A percentile compares a stretch with the other conserved stretches of the same genome.
phyloP scores from a whole-genome alignment of 768 basidiomycete genomes.

The Boletus tylopilopsis region DNA sequence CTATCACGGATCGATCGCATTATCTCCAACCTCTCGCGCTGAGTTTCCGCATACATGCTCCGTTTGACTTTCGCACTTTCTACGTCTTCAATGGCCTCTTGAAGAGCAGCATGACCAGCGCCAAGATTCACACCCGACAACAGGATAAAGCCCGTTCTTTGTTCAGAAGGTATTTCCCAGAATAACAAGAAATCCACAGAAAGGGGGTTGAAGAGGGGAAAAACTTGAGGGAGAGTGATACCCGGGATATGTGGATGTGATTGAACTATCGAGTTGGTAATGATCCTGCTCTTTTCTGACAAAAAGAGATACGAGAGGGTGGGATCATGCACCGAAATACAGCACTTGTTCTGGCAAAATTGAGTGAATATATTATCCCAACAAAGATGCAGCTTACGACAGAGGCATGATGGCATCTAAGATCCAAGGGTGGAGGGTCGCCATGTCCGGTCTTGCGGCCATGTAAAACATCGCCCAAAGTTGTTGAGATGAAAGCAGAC shows the following conservation, averaged over 20 bases:
- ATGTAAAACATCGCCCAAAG: conserved; percentile 48
- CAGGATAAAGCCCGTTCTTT: conserved; percentile 58
- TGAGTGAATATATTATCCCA: not conserved
- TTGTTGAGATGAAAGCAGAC: conserved; percentile 46
- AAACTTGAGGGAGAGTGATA: conserved; percentile 51
- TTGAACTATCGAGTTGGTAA: conserved; percentile 33
- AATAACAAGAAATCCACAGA: conserved; percentile 70
- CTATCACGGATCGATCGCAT: conserved; percentile 62
- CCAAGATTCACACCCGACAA: conserved; percentile 61
- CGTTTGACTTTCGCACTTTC: conserved; percentile 66
- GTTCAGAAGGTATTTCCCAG: conserved; percentile 66
- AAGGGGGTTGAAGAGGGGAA: conserved; percentile 76
- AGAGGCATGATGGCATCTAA: conserved; percentile 47
- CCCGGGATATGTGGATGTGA: conserved; percentile 57
- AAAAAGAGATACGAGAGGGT: conserved; percentile 45
- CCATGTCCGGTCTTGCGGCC: conserved; percentile 39
- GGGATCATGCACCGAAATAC: conserved; percentile 18
- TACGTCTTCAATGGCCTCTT: conserved; percentile 54
- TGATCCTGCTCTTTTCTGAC: conserved; percentile 43
- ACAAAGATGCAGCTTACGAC: conserved; percentile 35
- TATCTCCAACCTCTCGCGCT: conserved; percentile 63
- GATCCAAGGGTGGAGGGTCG: conserved; percentile 50
- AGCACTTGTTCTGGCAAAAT: conserved; percentile 9
- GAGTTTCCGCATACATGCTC: conserved; percentile 91
- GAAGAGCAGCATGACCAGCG: conserved; percentile 63